Evolutionary conservation across 2,329 filamentous ascomycete genomes (phyloP).

Genomic region (Cercospora nicotianae): DNA sequence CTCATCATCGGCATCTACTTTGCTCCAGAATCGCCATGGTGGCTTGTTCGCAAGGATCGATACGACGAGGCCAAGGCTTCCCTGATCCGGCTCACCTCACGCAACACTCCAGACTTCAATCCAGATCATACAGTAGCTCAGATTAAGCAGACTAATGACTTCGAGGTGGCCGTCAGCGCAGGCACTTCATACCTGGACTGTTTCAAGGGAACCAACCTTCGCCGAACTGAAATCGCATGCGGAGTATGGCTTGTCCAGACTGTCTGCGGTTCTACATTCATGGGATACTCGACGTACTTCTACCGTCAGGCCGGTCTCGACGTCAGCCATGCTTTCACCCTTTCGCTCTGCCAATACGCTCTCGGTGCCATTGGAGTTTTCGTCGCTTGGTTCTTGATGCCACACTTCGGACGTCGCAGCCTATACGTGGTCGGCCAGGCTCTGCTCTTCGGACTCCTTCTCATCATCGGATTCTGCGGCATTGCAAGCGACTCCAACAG

Average conservation of each 20-base stretch:
- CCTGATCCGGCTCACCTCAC: slow-evolving; percentile 34
- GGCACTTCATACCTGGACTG: slow-evolving; percentile 41
- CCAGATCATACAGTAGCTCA: slow-evolving; percentile 39
- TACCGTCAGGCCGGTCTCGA: slow-evolving; percentile 43
- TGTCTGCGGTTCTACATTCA: slow-evolving; percentile 37
- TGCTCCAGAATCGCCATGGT: slow-evolving; percentile 37
- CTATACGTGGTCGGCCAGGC: slow-evolving; percentile 38
- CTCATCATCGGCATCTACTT: slow-evolving; percentile 36
- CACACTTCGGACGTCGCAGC: slow-evolving; percentile 37
- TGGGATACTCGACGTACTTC: slow-evolving; percentile 42
- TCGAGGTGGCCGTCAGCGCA: slow-evolving; percentile 35
- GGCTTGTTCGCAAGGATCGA: slow-evolving; percentile 34
- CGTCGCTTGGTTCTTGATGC: slow-evolving; percentile 38
- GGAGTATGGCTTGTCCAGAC: slow-evolving; percentile 42
- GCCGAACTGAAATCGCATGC: slow-evolving; percentile 46
- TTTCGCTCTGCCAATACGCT: slow-evolving; percentile 41
- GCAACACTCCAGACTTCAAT: slow-evolving; percentile 17
- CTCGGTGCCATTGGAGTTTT: slow-evolving; percentile 37
- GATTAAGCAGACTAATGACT: slow-evolving; percentile 42
- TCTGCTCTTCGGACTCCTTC: slow-evolving; percentile 17
- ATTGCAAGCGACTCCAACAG: slow-evolving; percentile 16
- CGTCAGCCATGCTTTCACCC: slow-evolving; percentile 30
- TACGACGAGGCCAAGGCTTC: slow-evolving; percentile 31
- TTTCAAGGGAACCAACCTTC: slow-evolving; percentile 47
- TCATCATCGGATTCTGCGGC: slow-evolving; percentile 30